phyloP scores from a whole-genome alignment of 164 flowering plant genomes.

The Euptelea pleiosperma region DNA sequence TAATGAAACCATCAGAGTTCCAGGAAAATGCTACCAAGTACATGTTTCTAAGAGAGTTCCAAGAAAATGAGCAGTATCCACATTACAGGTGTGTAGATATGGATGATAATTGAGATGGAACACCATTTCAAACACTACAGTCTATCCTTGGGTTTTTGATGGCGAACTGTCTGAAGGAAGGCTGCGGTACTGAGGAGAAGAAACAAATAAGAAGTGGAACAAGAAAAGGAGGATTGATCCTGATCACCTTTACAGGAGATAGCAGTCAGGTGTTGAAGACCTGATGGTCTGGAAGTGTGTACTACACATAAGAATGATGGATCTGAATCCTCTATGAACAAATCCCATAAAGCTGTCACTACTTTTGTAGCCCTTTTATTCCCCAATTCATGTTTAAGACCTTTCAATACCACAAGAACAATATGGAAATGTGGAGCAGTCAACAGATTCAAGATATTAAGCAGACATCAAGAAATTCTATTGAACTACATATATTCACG shows the following conservation, averaged over 20 bases:
- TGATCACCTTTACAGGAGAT: conserved; percentile 1
- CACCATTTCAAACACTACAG: background rate
- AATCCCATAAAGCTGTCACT: background rate
- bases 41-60: background rate
- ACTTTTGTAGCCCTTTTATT: too few species aligned
- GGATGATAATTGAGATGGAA: background rate
- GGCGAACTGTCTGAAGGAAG: background rate
- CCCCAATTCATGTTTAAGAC: too few species aligned
- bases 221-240: background rate
- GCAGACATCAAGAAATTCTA: too few species aligned
- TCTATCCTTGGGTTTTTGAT: background rate
- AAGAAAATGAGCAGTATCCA: background rate
- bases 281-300: too few species aligned
- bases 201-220: background rate
- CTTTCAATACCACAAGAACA: too few species aligned
- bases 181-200: conserved; percentile 2
- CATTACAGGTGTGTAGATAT: background rate
- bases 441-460: background rate
- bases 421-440: background rate
- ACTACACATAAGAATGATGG: too few species aligned
- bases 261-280: conserved; percentile 17
- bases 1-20: background rate
- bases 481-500: too few species aligned
- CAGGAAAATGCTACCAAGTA: too few species aligned
- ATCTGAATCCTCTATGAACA: background rate